Evolutionary conservation across 1,284 basidiomycete species (phyloP), one percentile per base, ranked within the genome.

Genomic region (Ceratobasidium sp.): DNA sequence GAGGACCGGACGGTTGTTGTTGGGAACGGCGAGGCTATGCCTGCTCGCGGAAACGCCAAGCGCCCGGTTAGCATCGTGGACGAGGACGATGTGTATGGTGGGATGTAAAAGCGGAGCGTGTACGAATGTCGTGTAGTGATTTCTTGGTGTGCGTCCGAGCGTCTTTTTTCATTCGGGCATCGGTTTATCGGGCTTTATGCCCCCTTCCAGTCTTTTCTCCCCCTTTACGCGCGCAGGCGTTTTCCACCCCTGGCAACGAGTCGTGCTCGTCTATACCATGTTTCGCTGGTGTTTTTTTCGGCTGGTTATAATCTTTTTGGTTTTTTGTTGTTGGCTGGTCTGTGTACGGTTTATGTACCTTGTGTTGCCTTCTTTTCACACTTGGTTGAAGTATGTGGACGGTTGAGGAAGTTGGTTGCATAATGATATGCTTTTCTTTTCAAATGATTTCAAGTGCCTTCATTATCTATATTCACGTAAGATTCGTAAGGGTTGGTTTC

Each of bases 71-170:
- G 70, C 70, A 53, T 78, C 20, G 63, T 73, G 26, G 78, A 73
- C 55, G 64, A 72, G 28, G 78, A 78, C 2, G 78, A 78, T 56
- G 71, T 71, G 15, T 78, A 78, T 26, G 78, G 78, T 40, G 78
- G 78, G 23, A 78, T 78, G 64, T 78, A 68, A 78, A 42, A 26
- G n/a, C 10, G n/a, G 44, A 28, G 26, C 39, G 66, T 51, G 44
- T 33, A 68, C 51, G 66, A 68, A 68, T 66, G 10, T 6, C 28
- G 46, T 39, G 66, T 68, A 66, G 63, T 66, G 40, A 2, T 51
- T 68, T 68, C 46, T 68, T 68, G 61, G 46, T 68, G 26, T 53
- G n/a, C 26, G 46, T 46, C 51, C 46, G 44, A 39, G 64, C 20
- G 61, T 15, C 40, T n/a, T n/a, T 40, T 61, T 44, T n/a, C 6